Conservation (phyloP, 2,329 filamentous ascomycete species). For the Apiospora hydei region DNA sequence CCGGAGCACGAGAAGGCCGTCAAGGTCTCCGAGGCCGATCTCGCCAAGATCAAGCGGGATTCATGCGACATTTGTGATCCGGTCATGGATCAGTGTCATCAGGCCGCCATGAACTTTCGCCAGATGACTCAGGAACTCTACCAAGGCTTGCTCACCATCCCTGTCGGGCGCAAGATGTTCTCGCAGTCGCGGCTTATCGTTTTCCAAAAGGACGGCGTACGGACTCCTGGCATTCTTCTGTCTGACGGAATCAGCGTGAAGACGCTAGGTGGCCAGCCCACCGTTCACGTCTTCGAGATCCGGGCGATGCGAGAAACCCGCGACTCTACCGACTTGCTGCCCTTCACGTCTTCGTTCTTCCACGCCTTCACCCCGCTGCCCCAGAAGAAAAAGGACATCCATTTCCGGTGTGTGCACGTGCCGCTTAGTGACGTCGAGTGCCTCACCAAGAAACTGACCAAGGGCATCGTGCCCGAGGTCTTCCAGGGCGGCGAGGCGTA, state of each 20-base stretch:
- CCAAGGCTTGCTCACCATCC: conserved; percentile 77
- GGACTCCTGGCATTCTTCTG: conserved; percentile 81
- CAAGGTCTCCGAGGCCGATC: conserved; percentile 87
- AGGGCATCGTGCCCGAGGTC: conserved; percentile 66
- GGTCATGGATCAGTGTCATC: conserved; percentile 81
- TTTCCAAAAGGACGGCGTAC: conserved; percentile 83
- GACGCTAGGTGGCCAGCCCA: conserved; percentile 63
- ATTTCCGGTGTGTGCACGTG: conserved; percentile 72
- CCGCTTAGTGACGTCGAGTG: conserved; percentile 83
- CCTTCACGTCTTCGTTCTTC: conserved; percentile 78
- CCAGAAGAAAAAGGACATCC: conserved; percentile 70
- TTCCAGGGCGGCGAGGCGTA: conserved; percentile 60
- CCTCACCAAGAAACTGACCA: conserved; percentile 73
- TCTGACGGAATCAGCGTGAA: conserved; percentile 76
- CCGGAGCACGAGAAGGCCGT: conserved; percentile 97
- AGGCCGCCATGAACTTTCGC: conserved; percentile 81
- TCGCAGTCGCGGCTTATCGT: conserved; percentile 78
- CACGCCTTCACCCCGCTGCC: conserved; percentile 73
- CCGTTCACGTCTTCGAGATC: conserved; percentile 81
- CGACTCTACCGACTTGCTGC: conserved; percentile 84
- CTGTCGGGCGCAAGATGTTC: conserved; percentile 83
- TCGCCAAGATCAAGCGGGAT: conserved; percentile 89
- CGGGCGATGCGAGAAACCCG: conserved; percentile 71
- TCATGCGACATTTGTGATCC: conserved; percentile 82
- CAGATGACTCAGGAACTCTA: conserved; percentile 84